Conservation (phyloP, 441 rosid genomes). For the Arabidopsis lyrata region DNA sequence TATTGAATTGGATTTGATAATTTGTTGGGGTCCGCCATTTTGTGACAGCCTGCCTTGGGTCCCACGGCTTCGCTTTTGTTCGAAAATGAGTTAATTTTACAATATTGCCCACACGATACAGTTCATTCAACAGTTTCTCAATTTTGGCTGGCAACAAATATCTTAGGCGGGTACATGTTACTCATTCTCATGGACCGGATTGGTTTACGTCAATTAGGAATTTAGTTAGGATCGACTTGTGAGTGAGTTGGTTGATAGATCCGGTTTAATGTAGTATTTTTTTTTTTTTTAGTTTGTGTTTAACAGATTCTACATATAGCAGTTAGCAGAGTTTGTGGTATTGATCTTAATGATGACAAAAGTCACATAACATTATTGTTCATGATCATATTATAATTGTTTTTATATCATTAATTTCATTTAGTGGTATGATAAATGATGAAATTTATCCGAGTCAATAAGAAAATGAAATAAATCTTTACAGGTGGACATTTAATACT, state of each 20-base stretch:
- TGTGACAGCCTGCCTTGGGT: conserved; percentile 34
- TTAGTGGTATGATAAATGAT: neutral
- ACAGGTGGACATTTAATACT: neutral
- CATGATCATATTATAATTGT: neutral
- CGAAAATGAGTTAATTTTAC: neutral
- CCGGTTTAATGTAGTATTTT: neutral
- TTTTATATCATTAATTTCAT: neutral
- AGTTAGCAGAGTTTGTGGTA: neutral
- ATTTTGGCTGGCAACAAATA: conserved; percentile 2
- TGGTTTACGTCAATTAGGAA: neutral
- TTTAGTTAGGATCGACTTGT: too few relatives aligned
- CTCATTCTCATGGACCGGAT: neutral
- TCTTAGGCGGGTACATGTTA: neutral
- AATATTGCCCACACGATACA: conserved; percentile 24
- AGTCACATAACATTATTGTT: too few relatives aligned
- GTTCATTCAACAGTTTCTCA: neutral
- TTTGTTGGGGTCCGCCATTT: conserved; percentile 40
- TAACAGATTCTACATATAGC: neutral
- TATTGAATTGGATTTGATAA: conserved; percentile 37
- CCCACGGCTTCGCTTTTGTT: conserved; percentile 1
- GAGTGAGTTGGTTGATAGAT: neutral
- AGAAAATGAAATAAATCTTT: neutral
- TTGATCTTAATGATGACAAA: neutral
- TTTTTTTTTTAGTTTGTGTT: neutral
- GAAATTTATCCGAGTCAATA: neutral